These are phyloP conservation scores for Jimgerdemannia flammicorona DNA, from an alignment of 192 early-diverging fungal species.

Conservation along the genomic window DNA sequence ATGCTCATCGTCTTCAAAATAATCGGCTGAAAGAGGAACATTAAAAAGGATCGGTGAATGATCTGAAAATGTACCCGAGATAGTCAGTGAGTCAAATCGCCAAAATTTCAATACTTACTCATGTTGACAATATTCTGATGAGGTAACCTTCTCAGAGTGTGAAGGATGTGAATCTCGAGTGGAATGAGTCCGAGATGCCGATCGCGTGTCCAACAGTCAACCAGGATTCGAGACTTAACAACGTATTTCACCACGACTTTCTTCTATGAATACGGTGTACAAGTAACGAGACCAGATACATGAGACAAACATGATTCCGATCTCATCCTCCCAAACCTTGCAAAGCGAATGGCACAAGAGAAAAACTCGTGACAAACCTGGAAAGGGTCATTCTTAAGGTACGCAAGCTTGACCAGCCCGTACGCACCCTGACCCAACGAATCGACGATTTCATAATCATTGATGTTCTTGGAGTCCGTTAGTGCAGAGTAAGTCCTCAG, in stretches of 20 bases:
- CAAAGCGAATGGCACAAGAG: too few species aligned
- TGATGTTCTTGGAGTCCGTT: slow-evolving; percentile 35
- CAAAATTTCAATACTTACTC: slow-evolving; percentile 25
- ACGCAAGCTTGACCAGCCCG: slow-evolving; percentile 62
- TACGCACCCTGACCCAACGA: slow-evolving; percentile 71
- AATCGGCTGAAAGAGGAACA: slow-evolving; percentile 44
- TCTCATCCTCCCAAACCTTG: too few species aligned
- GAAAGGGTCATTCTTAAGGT: slow-evolving; percentile 39
- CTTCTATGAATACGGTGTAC: slow-evolving; percentile 3
- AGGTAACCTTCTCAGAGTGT: slow-evolving; percentile 49
- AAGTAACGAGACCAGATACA: too few species aligned
- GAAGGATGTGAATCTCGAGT: slow-evolving; percentile 72
- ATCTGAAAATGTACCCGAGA: too few species aligned
- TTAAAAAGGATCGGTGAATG: background rate
- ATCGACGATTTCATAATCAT: slow-evolving; percentile 58
- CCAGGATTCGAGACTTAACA: slow-evolving; percentile 62
- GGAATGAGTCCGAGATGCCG: slow-evolving; percentile 64
- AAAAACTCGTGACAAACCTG: slow-evolving; percentile 3
- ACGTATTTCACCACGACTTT: slow-evolving; percentile 71
- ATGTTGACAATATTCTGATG: slow-evolving; percentile 51
- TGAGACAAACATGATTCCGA: too few species aligned
- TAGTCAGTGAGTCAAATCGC: too few species aligned
- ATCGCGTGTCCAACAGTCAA: slow-evolving; percentile 68
- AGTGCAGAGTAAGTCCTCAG: slow-evolving; percentile 37
- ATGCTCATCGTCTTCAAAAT: slow-evolving; percentile 71